phyloP scores from a whole-genome alignment of 169 alveolate species.

The Neospora caninum region DNA sequence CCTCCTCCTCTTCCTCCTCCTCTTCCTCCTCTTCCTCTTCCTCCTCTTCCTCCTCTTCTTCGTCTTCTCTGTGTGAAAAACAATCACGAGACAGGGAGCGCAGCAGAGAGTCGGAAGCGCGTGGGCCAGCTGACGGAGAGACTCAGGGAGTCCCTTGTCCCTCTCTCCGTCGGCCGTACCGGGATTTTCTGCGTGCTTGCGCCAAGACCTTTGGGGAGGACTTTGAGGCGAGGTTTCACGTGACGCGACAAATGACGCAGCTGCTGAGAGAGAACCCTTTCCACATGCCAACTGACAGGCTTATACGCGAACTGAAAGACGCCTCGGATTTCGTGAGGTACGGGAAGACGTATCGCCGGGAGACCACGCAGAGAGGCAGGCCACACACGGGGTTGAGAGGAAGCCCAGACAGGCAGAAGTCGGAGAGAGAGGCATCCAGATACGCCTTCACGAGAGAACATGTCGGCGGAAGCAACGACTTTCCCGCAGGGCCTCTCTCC shows the following conservation, averaged over 20 bases:
- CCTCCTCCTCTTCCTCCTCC: neutral
- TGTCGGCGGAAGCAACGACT: no score
- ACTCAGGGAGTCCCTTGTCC: neutral
- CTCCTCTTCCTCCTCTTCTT: neutral
- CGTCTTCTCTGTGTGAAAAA: neutral
- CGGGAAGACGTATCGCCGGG: neutral
- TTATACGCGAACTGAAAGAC: conserved; percentile 30
- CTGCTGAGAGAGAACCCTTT: conserved; percentile 40
- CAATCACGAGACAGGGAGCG: neutral
- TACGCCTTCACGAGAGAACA: neutral
- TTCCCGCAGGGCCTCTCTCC: no score
- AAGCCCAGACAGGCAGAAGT: neutral
- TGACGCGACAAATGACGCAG: conserved; percentile 30
- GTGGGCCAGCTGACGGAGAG: neutral
- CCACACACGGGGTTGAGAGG: neutral
- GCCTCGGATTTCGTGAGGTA: conserved; percentile 64
- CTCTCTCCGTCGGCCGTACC: conserved; percentile 48
- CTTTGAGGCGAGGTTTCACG: conserved; percentile 43
- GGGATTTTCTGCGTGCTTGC: conserved; percentile 64
- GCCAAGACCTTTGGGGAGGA: conserved; percentile 64
- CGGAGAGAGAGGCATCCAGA: neutral
- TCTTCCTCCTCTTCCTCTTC: neutral
- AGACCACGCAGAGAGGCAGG: neutral
- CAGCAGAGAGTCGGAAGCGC: neutral
- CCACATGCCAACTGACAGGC: neutral